Base-by-base conservation (phyloP, 23 red algal genomes). In the Gracilaria gracilis region DNA sequence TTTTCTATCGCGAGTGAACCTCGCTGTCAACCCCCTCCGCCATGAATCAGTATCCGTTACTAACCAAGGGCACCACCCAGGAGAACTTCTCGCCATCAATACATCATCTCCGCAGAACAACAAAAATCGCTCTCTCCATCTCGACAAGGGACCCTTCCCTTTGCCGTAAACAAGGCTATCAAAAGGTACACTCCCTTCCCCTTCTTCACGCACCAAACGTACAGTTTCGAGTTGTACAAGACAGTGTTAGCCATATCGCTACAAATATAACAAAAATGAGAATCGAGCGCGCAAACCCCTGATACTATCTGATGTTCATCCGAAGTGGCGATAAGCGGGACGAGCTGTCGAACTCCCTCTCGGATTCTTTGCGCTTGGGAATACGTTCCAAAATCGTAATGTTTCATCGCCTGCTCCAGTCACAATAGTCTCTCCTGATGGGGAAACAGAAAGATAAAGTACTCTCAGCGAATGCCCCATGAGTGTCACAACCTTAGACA, bases 371-470 rank as follows among this genome's bases (percentile, higher is more conserved):
- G 91, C 81, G 25, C 66, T 65, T 13, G 97, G 97, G 64, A 98
- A 98, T 8, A 98, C 88, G 61, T 93, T 98, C 97, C 97, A 98
- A 70, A 98, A 98, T 36, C 97, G 74, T 20, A 98, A 72, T 55
- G 93, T 98, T 67, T 98, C 93, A 71, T 98, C 97, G 19, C 97
- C 97, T 29, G 93, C 97, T 1, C 97, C 97, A n/a, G 93, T 95
- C 7, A 98, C 97, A 57, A 98, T 95, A 20, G 79, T 90, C 48
- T 95, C 93, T 9, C 93, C 93, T 37, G 81, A 66, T 33, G 97
- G 97, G 17, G 85, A 92, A 33, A 93, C 57, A 8, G 97, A 90
- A 57, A 98, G 75, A 58, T 98, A 95, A 4, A 98, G 80, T 59
- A 98, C 97, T 29, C 97, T 89, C 79, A 73, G 84, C 79, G 88